Evolutionary conservation across 805 yeast genomes (phyloP).

Genomic region (Candida railenensis): DNA sequence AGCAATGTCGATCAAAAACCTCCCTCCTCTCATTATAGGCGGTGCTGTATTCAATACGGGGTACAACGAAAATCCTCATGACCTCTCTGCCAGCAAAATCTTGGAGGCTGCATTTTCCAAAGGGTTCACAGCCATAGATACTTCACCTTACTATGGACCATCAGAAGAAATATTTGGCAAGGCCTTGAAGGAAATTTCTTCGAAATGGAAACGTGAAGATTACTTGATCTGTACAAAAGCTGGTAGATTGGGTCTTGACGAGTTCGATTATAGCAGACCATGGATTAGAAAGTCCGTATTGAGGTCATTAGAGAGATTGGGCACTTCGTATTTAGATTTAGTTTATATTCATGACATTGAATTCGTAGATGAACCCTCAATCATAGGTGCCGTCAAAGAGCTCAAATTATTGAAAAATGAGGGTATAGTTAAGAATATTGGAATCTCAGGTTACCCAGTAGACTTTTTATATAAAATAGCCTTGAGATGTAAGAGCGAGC

Average conservation of each 20-base stretch:
- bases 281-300: slow-evolving; percentile 60
- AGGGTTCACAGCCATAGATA: slow-evolving; percentile 80
- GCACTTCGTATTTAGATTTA: slow-evolving; percentile 70
- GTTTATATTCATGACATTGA: slow-evolving; percentile 91
- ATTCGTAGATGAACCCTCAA: slow-evolving; percentile 57
- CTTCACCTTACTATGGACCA: slow-evolving; percentile 92
- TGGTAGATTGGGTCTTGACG: slow-evolving; percentile 67
- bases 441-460: slow-evolving; percentile 87
- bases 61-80: slow-evolving; percentile 68
- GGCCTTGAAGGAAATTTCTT: slow-evolving; percentile 42
- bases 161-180: slow-evolving; percentile 74
- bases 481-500: slow-evolving; percentile 24
- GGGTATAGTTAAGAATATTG: slow-evolving; percentile 65
- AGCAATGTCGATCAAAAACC: slow-evolving; percentile 21
- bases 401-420: slow-evolving; percentile 58
- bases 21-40: slow-evolving; percentile 70
- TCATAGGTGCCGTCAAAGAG: slow-evolving; percentile 62
- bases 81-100: slow-evolving; percentile 57
- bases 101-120: slow-evolving; percentile 56
- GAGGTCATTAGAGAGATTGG: slow-evolving; percentile 66
- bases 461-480: slow-evolving; percentile 60
- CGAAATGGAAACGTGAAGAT: slow-evolving; percentile 51
- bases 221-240: slow-evolving; percentile 82
- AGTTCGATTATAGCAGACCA: slow-evolving; percentile 70
- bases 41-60: slow-evolving; percentile 87